Conservation (phyloP, 805 yeast genomes). For the Nakazawaea anatomiae region DNA sequence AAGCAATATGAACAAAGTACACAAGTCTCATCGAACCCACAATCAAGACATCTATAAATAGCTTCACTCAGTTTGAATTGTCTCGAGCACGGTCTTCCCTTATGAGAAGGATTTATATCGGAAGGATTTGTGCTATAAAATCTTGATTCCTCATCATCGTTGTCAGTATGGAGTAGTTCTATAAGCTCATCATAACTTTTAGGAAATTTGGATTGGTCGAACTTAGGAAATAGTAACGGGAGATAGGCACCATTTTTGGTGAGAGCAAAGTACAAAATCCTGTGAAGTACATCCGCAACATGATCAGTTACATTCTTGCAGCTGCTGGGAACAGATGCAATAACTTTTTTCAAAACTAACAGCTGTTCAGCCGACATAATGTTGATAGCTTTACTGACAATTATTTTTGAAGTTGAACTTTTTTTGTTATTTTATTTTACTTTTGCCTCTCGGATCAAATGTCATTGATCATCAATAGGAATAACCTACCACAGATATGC, state of each 20-base stretch:
- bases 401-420: neutral
- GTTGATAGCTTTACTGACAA: neutral
- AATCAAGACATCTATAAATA: slow-evolving; percentile 67
- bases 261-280: slow-evolving; percentile 25
- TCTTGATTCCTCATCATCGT: neutral
- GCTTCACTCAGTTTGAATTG: slow-evolving; percentile 56
- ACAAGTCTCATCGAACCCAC: slow-evolving; percentile 76
- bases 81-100: slow-evolving; percentile 65
- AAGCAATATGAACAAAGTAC: slow-evolving; percentile 72
- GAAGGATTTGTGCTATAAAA: neutral
- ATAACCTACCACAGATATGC: neutral
- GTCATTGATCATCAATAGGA: too few species aligned
- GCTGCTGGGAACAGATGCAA: slow-evolving; percentile 1
- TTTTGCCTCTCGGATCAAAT: neutral
- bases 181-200: neutral
- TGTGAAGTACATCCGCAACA: slow-evolving; percentile 2
- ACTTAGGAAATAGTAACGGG: slow-evolving; percentile 5
- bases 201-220: slow-evolving; percentile 1
- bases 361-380: neutral
- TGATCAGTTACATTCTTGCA: slow-evolving; percentile 2
- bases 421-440: neutral
- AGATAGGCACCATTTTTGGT: slow-evolving; percentile 34
- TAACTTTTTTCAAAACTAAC: neutral
- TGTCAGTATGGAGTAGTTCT: neutral
- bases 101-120: slow-evolving; percentile 32